Base-by-base conservation (phyloP, 2,329 filamentous ascomycete species). In the Ustulina deusta region DNA sequence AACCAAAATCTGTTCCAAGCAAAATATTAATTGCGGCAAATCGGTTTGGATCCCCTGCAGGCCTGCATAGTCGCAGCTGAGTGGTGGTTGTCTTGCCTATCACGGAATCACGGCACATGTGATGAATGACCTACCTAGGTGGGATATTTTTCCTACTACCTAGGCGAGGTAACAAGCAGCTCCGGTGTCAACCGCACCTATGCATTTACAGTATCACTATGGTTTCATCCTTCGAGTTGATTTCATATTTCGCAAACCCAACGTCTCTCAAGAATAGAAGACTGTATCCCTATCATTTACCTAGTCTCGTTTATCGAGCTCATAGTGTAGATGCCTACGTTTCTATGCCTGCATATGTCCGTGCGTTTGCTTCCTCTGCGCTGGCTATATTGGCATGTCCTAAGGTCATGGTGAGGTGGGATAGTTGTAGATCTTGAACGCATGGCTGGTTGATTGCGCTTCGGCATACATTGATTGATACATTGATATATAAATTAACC, bases 101-200 rank as follows among this genome's bases (percentile, higher is more conserved):
- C 68, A 65, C 68, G 68, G 68, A 68, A 68, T 10, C 34, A 69
- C 68, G 68, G 68, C 68, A 70, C 68, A 68, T 58, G 65, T 52
- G 29, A 22, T 36, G 13, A 32, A 55, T 59, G 34, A 40, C 42
- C 48, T 32, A 32, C 7, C 29, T 68, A 48, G 57, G 46, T 49
- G 46, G 52, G 52, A 48, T 59, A 61, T 63, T 56, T 44, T 49
- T 20, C 58, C 54, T 42, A n/a, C n/a, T n/a, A n/a, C n/a, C 56
- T 29, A 11, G 52, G 27, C 52, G 52, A 61, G 42, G 46, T 59
- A 51, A 52, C 32, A 29, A 32, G 44, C 20, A 55, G 42, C 34
- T 48, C 48, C 34, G 25, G 15, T 57, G 51, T 49, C 29, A 38
- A 63, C 17, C 22, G 15, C 15, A 59, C 25, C 34, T 59, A 59